Evolutionary conservation across 177 flowering plant genomes (phyloP), one percentile per base, ranked within the genome.

Genomic region (Vitis hybrid): DNA sequence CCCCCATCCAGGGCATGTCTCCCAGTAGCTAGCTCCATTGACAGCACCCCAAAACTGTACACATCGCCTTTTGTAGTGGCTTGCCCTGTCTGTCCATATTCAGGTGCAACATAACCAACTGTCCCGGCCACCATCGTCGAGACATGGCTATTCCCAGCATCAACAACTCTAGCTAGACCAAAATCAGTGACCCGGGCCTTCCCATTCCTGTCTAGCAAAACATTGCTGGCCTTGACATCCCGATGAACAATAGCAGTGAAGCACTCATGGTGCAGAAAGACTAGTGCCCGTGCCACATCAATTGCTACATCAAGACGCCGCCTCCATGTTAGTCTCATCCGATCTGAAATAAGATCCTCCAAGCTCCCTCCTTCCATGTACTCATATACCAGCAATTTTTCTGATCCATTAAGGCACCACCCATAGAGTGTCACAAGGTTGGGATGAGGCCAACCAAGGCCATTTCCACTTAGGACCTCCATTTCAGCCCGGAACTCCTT

Each of bases 41-140:
- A 83, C 63, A 94, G 64, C n/a, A 94, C 89, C 15, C 98, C 98
- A 66, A 76, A 92, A 72, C 97, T 94, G 60, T 94, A 94, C 48
- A 92, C 98, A 64, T 94, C 98, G 1, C 98, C 98, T 68, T 87
- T 88, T 1, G 97, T 90, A 0, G 96, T 92, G 8, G 98, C 98
- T 11, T 83, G 86, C 93, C 94, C 89, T 5, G 92, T 89, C 30
- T 89, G 94, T 21, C 97, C 92, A 57, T 94, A 94, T 60, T 94
- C 98, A 0, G 98, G 98, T 5, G 97, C 96, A 12, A 94, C 97
- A 67, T 92, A 94, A 0, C 98, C 98, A 1, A 94, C 78, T 0
- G 98, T 92, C 11, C 98, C 97, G 0, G 97, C 98, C 21, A 94
- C 88, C 79, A 87, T 79, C 11, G 98, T 94, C 84, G 92, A 89